Evolutionary conservation across 257 asterid species (phyloP), one percentile per base, ranked within the genome.

Genomic region (Vinca minor): DNA sequence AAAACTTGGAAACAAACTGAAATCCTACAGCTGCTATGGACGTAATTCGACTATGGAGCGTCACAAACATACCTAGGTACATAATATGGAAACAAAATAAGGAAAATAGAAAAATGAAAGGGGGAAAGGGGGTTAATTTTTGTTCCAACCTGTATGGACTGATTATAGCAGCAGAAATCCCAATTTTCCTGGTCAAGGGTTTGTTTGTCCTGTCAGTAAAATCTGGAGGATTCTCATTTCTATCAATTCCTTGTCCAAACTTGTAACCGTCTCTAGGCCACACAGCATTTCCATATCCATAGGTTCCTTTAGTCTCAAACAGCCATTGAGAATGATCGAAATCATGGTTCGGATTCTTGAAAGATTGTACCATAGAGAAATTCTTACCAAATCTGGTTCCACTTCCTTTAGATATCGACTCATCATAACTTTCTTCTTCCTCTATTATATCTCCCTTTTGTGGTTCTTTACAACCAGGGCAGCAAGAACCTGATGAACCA

Each of bases 221-320:
- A 82, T 85, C 96, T 0, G 95, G 98, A 8, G 93, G 91, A 15
- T 67, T 82, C 48, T 79, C 77, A 57, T 78, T 78, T 39, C 87
- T 77, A 20, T 85, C 94, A 31, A 62, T 72, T 20, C 85, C 94
- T 72, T 79, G 67, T 18, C 91, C 92, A 32, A 65, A 71, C 69
- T 70, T 85, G 35, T 79, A 78, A 0, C 84, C 96, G 5, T 87
- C 96, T 47, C 86, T 81, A 0, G 95, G 96, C 98, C 96, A 91
- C 63, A 86, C 68, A 39, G 96, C 96, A 71, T 89, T 91, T 13
- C 98, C 98, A 72, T 91, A 91, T 5, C 98, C 98, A n/a, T 88
- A 91, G 8, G 98, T 91, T 62, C 98, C 98, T 64, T 88, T 88
- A 0, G 98, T 91, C 79, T 91, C 95, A 32, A 91, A 91, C 67